phyloP scores from a whole-genome alignment of 352 stramenopile genomes.

The Phytophthora pisi region DNA sequence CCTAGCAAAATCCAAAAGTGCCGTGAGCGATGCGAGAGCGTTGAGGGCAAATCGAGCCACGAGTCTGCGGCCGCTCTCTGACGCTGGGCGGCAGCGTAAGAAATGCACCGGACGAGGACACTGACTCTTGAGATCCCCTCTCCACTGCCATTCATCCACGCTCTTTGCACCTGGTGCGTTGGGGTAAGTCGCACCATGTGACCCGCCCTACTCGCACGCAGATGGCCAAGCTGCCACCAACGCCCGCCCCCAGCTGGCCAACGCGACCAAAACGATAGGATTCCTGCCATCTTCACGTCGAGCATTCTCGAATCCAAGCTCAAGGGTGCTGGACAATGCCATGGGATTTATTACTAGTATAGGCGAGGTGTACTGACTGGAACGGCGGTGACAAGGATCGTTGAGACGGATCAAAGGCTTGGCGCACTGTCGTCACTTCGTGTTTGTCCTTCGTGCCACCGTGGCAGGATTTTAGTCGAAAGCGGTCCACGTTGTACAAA shows the following conservation, averaged over 20 bases:
- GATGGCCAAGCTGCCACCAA: conserved; percentile 33
- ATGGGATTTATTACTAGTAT: background rate
- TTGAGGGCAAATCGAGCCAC: conserved; percentile 23
- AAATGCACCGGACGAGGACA: conserved; percentile 37
- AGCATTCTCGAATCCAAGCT: conserved; percentile 1
- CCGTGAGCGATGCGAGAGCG: background rate
- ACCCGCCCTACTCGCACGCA: conserved; percentile 30
- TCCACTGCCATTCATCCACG: conserved; percentile 25
- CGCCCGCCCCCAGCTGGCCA: conserved; percentile 6
- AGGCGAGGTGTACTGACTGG: background rate
- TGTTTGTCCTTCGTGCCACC: conserved; percentile 13
- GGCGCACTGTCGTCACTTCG: conserved; percentile 12
- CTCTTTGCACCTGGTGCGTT: conserved; percentile 29
- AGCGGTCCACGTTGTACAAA: background rate
- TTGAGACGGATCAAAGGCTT: conserved; percentile 13
- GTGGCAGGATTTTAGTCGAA: conserved; percentile 29
- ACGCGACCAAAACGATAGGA: background rate
- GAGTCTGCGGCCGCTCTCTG: conserved; percentile 29
- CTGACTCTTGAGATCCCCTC: conserved; percentile 32
- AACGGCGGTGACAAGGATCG: background rate
- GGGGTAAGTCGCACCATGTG: conserved; percentile 19
- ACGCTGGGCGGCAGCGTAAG: conserved; percentile 14
- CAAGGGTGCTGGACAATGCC: conserved; percentile 11
- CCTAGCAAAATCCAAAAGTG: conserved; percentile 34
- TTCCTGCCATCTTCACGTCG: conserved; percentile 11